Conservation (phyloP, 2,329 filamentous ascomycete genomes). For the Clarireedia homoeocarpa region DNA sequence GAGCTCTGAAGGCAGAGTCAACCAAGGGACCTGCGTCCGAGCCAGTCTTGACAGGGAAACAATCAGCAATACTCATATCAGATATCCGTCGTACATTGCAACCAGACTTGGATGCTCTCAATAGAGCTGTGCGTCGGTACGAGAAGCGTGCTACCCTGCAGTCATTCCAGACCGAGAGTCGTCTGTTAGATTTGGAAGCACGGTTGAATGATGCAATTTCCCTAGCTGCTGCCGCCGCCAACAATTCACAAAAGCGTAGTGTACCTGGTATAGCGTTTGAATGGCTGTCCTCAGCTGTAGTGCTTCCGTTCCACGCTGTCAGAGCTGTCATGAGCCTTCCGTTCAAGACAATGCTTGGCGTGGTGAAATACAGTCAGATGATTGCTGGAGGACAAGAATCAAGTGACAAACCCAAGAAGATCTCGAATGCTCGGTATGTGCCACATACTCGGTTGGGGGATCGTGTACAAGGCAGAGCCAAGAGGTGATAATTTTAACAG, state of each 20-base stretch:
- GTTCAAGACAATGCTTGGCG: constrained; percentile 16
- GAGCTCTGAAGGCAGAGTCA: constrained; percentile 35
- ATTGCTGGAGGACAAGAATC: constrained; percentile 13
- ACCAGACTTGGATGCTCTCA: constrained; percentile 79
- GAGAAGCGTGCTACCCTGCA: constrained; percentile 80
- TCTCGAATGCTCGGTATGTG: constrained; percentile 16
- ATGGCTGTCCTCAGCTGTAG: constrained; percentile 23
- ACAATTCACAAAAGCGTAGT: constrained; percentile 18
- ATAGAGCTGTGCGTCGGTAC: constrained; percentile 80
- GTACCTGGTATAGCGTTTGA: constrained; percentile 21
- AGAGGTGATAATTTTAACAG: constrained; percentile 11
- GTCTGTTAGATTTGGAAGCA: constrained; percentile 63
- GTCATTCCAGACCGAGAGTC: constrained; percentile 66
- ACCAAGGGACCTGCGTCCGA: constrained; percentile 23
- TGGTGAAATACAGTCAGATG: constrained; percentile 18
- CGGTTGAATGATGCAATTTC: constrained; percentile 70
- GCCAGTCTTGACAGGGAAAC: constrained; percentile 31
- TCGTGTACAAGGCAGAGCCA: constrained; percentile 15
- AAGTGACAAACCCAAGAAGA: constrained; percentile 11
- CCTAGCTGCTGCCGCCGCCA: constrained; percentile 69
- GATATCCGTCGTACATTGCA: constrained; percentile 61
- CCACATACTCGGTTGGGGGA: constrained; percentile 7
- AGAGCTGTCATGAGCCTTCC: constrained; percentile 20
- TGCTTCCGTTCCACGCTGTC: constrained; percentile 24
- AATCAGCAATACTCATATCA: constrained; percentile 35